A percentile compares a stretch with the other conserved stretches of the same genome.
Conservation (phyloP, 1,139 yeast genomes). For the Pichia cactophila region DNA sequence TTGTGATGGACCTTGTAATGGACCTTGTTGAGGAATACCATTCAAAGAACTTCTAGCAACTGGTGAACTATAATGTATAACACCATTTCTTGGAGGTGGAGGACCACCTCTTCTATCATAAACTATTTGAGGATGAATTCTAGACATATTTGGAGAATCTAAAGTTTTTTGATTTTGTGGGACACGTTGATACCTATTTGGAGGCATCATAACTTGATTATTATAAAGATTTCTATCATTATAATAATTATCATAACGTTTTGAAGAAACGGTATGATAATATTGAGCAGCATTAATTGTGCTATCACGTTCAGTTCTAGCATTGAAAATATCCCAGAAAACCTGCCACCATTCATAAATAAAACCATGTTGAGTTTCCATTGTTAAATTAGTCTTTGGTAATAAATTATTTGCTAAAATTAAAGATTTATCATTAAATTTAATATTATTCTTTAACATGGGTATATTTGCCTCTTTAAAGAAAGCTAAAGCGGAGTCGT, state of each 20-base stretch:
- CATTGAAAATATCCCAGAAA: constrained; percentile 90
- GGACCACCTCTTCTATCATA: too few relatives aligned
- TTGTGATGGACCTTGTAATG: neutral
- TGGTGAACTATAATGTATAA: too few relatives aligned
- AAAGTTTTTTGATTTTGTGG: constrained; percentile 10
- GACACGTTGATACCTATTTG: neutral
- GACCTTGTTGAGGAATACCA: neutral
- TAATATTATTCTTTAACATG: constrained; percentile 15
- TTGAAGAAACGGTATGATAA: constrained; percentile 59
- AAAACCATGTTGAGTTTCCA: constrained; percentile 84
- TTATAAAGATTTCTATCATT: constrained; percentile 5
- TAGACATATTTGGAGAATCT: constrained; percentile 6
- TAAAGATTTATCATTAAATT: constrained; percentile 5
- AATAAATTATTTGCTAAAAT: constrained; percentile 21
- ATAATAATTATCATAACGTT: constrained; percentile 34
- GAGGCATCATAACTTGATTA: neutral
- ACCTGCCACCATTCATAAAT: constrained; percentile 94
- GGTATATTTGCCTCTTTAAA: constrained; percentile 42
- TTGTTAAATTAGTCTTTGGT: constrained; percentile 45
- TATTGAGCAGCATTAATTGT: constrained; percentile 62
- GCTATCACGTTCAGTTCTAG: constrained; percentile 59
- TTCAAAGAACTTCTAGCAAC: too few relatives aligned
- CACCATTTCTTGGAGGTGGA: too few relatives aligned
- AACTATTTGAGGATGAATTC: too few relatives aligned
- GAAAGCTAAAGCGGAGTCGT: constrained; percentile 66